A percentile compares a stretch with the other conserved stretches of the same genome.
Conservation (phyloP, 805 yeast species). For the Grigorovia yakushimaensis region DNA sequence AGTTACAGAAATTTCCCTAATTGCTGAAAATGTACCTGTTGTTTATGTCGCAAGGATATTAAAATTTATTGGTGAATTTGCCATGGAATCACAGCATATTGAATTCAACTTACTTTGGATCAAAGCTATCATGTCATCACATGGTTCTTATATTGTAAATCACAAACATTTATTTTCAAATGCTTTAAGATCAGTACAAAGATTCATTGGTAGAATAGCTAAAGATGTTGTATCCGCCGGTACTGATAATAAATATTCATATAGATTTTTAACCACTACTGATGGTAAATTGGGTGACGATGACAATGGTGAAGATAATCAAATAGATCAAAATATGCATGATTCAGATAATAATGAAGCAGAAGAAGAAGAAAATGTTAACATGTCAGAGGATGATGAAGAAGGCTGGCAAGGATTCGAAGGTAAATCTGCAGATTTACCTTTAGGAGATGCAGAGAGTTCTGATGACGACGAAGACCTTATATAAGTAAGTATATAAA, state of each 20-base stretch:
- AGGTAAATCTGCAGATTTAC: slow-evolving; percentile 19
- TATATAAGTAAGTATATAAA: not conserved
- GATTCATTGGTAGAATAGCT: slow-evolving; percentile 64
- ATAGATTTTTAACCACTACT: slow-evolving; percentile 39
- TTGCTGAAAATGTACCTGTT: slow-evolving; percentile 61
- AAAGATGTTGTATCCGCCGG: slow-evolving; percentile 57
- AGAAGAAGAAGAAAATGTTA: slow-evolving; percentile 8
- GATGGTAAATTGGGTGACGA: slow-evolving; percentile 20
- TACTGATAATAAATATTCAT: slow-evolving; percentile 44
- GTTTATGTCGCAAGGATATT: slow-evolving; percentile 65
- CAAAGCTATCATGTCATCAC: slow-evolving; percentile 52
- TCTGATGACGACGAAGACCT: slow-evolving; percentile 21
- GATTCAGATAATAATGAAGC: slow-evolving; percentile 19
- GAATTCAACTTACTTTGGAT: slow-evolving; percentile 84
- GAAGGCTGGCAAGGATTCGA: slow-evolving; percentile 30
- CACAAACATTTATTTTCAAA: slow-evolving; percentile 56
- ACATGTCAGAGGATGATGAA: slow-evolving; percentile 27
- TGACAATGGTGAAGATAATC: slow-evolving; percentile 25
- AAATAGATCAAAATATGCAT: slow-evolving; percentile 26
- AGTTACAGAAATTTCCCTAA: slow-evolving; percentile 54
- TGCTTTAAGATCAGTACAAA: slow-evolving; percentile 58
- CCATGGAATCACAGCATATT: slow-evolving; percentile 66
- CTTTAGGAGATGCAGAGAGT: slow-evolving; percentile 17
- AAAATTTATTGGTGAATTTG: slow-evolving; percentile 56
- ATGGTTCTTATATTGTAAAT: slow-evolving; percentile 63